Evolutionary conservation across 2,329 filamentous ascomycete species (phyloP), one percentile per base, ranked within the genome.

Genomic region (Tolypocladium amazonense): DNA sequence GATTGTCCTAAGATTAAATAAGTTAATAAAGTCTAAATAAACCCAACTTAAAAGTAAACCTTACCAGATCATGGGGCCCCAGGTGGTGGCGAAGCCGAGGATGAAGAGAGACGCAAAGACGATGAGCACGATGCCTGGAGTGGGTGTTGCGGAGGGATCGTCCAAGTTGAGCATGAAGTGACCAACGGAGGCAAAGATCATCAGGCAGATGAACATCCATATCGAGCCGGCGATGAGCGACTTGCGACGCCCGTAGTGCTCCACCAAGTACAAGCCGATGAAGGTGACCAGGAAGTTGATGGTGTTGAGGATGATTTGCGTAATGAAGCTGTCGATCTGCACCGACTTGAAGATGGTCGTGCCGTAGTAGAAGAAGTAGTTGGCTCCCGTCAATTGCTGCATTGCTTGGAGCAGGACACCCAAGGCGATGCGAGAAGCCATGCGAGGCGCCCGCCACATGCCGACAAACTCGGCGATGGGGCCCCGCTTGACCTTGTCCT

Each of bases 231-330:
- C 69, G 55, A 88, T 83, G 2, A 89, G 76, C 3, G 82, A 85
- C 64, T 80, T 81, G 56, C 87, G 82, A 8, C 87, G 83, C 60
- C 87, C 86, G 55, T 81, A 85, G 61, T 85, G 80, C 69, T 89
- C 85, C 18, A 89, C 83, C n/a, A 89, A 75, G 67, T 85, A 89
- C n/a, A 89, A 76, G 58, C 87, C 86, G 30, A 82, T 79, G 63
- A 89, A 85, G 8, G 87, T 89, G 62, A 83, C 83, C 57, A 78
- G 75, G 14, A 89, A 87, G 67, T 89, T 89, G 65, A 89, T 87
- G 3, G 78, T 81, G 63, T 82, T 82, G 37, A 88, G 78, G 60
- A 88, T 88, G 64, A 88, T 86, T 63, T 87, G 84, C 0, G 85
- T 88, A 57, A 87, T 77, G 67, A 84, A 89, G 33, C 81, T 83